phyloP scores from a whole-genome alignment of 257 asterid species.

The Eucommia ulmoides region DNA sequence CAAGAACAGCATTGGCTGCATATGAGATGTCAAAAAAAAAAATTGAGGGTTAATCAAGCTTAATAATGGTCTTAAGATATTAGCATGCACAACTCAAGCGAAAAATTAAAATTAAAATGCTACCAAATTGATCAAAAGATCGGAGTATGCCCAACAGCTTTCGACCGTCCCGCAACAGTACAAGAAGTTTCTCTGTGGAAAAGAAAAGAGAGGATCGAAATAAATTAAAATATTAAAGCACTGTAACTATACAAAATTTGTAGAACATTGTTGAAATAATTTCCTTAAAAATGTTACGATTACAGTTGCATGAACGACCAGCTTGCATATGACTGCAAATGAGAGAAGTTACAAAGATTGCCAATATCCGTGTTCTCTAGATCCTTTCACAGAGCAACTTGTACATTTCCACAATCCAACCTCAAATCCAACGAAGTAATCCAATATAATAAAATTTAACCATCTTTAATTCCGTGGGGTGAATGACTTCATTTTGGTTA shows the following conservation, averaged over 20 bases:
- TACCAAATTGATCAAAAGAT: constrained; percentile 44
- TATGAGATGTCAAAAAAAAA: background rate
- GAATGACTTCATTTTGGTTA: too few relatives aligned
- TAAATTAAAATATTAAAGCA: background rate
- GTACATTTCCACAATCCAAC: too few relatives aligned
- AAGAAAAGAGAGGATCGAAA: background rate
- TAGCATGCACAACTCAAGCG: background rate
- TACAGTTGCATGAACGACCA: too few relatives aligned
- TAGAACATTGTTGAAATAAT: background rate
- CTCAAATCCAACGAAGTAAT: too few relatives aligned
- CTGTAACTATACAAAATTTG: background rate
- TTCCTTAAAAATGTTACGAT: background rate
- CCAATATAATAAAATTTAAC: too few relatives aligned
- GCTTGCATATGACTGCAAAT: too few relatives aligned
- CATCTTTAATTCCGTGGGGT: too few relatives aligned
- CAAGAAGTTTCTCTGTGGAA: constrained; percentile 31
- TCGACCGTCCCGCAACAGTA: constrained; percentile 38
- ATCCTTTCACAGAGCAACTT: too few relatives aligned
- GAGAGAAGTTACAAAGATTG: too few relatives aligned
- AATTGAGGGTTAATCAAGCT: too few relatives aligned
- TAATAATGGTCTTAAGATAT: background rate
- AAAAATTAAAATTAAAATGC: constrained; percentile 2
- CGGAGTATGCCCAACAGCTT: constrained; percentile 39
- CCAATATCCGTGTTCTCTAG: too few relatives aligned
- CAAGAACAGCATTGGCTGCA: constrained; percentile 95